These are phyloP conservation scores for Hanseniaspora meyeri DNA, from an alignment of 805 yeast genomes.

Conservation along the genomic window DNA sequence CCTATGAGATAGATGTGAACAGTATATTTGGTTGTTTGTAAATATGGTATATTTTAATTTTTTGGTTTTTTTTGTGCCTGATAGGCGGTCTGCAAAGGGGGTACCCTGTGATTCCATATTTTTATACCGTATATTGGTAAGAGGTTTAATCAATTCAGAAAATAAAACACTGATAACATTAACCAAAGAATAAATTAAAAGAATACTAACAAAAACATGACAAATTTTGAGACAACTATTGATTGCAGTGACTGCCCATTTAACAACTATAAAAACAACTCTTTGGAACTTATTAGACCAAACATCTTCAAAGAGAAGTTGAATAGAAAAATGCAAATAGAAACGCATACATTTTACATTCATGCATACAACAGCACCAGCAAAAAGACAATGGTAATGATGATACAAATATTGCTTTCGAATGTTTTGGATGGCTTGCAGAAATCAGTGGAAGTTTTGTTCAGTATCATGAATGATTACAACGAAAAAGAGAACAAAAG, in stretches of 20 bases:
- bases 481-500: conserved; percentile 14
- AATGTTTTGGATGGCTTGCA: conserved; percentile 39
- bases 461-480: conserved; percentile 29
- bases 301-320: background rate
- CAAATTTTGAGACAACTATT: background rate
- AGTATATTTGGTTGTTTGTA: conserved; percentile 33
- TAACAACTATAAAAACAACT: background rate
- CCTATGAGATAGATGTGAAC: conserved; percentile 42
- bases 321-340: conserved; percentile 32
- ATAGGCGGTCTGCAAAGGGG: background rate
- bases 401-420: conserved; percentile 43
- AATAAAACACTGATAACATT: too few relatives aligned
- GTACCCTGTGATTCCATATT: too few relatives aligned
- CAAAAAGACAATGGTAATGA: conserved; percentile 28
- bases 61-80: background rate
- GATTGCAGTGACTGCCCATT: too few relatives aligned
- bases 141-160: background rate
- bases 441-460: conserved; percentile 43
- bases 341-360: conserved; percentile 45
- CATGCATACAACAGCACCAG: conserved; percentile 29
- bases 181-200: too few relatives aligned
- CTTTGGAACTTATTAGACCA: background rate
- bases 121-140: too few relatives aligned
- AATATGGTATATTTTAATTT: too few relatives aligned
- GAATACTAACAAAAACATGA: too few relatives aligned